Evolutionary conservation across 179 eudicot species (phyloP).

Genomic region (Carnegiea gigantea): DNA sequence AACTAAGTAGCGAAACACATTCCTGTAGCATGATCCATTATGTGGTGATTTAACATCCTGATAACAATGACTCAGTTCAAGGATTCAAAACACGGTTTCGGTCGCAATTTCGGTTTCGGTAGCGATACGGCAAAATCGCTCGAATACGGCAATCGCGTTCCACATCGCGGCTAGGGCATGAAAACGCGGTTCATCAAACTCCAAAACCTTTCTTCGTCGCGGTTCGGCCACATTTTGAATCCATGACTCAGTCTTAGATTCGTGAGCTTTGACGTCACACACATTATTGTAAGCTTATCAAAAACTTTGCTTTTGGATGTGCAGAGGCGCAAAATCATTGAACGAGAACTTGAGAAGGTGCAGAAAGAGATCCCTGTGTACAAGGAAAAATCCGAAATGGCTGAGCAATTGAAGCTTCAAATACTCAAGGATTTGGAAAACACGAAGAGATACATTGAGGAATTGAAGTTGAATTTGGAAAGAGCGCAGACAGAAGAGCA

Average conservation of each 20-base stretch:
- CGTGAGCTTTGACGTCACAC: background rate
- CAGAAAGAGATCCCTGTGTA: conserved; percentile 78
- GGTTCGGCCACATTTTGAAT: no score
- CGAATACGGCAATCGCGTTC: no score
- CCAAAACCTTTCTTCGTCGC: no score
- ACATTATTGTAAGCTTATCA: conserved; percentile 4
- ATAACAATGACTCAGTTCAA: background rate
- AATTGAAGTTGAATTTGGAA: conserved; percentile 80
- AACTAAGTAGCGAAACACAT: background rate
- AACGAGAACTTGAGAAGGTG: conserved; percentile 69
- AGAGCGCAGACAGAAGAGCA: conserved; percentile 84
- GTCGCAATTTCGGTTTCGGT: no score
- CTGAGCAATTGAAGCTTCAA: conserved; percentile 68
- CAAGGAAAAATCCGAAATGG: conserved; percentile 63
- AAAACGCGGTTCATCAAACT: no score
- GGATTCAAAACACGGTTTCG: no score
- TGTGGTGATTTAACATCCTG: background rate
- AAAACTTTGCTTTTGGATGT: conserved; percentile 8
- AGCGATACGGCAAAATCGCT: no score
- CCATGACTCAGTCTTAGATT: background rate
- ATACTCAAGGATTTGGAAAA: conserved; percentile 74
- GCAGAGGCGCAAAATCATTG: conserved; percentile 83
- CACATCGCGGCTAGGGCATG: no score
- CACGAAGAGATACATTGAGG: conserved; percentile 81
- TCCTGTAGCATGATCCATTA: background rate